These are phyloP conservation scores for Cutaneotrichosporon sp. DNA, from an alignment of 1,284 basidiomycete species.

Conservation along the genomic window DNA sequence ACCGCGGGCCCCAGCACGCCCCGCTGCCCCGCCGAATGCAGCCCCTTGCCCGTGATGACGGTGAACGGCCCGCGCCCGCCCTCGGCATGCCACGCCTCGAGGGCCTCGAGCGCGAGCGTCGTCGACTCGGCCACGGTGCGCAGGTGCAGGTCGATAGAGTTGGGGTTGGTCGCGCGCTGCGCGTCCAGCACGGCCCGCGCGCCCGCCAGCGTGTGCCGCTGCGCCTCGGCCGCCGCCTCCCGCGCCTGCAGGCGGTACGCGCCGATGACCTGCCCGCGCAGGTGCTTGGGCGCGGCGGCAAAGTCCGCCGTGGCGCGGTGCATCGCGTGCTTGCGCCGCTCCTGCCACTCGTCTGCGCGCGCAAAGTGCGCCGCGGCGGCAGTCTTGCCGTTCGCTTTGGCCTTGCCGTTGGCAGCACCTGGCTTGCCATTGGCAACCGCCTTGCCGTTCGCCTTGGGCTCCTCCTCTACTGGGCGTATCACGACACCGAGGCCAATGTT, in stretches of 20 bases:
- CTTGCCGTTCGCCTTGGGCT: conserved; percentile 8
- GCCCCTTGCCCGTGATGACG: conserved; percentile 50
- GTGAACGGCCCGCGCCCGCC: conserved; percentile 57
- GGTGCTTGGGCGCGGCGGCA: conserved; percentile 15
- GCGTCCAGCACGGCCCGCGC: conserved; percentile 41
- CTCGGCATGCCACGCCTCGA: conserved; percentile 53
- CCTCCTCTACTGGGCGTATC: conserved; percentile 27
- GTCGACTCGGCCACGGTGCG: conserved; percentile 44
- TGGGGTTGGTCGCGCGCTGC: conserved; percentile 27
- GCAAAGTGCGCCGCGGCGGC: conserved; percentile 33
- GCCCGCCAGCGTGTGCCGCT: conserved; percentile 45
- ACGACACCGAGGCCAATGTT: conserved; percentile 28
- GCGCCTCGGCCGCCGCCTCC: conserved; percentile 33
- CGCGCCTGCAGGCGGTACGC: conserved; percentile 47
- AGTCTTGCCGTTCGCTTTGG: background rate
- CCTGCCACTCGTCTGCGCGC: conserved; percentile 34
- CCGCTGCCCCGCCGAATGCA: conserved; percentile 42
- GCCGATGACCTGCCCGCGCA: conserved; percentile 36
- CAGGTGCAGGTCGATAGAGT: conserved; percentile 31
- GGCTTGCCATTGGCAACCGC: background rate
- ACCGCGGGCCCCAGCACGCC: conserved; percentile 51
- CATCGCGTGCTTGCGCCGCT: conserved; percentile 38
- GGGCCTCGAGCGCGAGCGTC: conserved; percentile 36
- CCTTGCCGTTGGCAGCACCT: background rate
- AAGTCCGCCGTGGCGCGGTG: conserved; percentile 43